Evolutionary conservation across 495 filamentous ascomycete species (phyloP).

Genomic region (Aspergillus steynii): DNA sequence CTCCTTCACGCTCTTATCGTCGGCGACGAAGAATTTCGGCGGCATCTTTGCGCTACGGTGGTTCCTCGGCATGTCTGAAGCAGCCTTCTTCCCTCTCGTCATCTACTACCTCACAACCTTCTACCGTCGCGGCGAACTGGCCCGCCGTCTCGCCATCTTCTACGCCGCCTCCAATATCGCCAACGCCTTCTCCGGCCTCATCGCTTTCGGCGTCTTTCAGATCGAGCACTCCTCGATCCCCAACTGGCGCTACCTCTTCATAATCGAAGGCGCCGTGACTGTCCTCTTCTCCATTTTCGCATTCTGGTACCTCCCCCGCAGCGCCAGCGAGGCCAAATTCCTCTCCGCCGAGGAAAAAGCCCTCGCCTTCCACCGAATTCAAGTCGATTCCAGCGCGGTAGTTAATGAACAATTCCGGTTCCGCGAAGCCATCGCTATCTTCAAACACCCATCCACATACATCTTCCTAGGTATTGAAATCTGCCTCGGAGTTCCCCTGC

Average conservation of each 20-base stretch:
- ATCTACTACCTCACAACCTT: slow-evolving; percentile 64
- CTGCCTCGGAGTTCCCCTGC: slow-evolving; percentile 74
- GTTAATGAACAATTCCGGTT: slow-evolving; percentile 73
- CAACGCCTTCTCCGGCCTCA: slow-evolving; percentile 69
- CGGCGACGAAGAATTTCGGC: slow-evolving; percentile 59
- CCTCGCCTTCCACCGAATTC: slow-evolving; percentile 71
- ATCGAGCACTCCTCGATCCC: slow-evolving; percentile 56
- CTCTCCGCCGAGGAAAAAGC: slow-evolving; percentile 63
- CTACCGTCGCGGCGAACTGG: slow-evolving; percentile 75
- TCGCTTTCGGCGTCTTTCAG: slow-evolving; percentile 76
- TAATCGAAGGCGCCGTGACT: slow-evolving; percentile 69
- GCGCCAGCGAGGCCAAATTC: slow-evolving; percentile 63
- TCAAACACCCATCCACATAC: slow-evolving; percentile 63
- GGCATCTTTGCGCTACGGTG: slow-evolving; percentile 60
- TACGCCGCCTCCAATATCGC: slow-evolving; percentile 77
- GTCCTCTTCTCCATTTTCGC: slow-evolving; percentile 65
- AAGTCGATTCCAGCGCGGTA: slow-evolving; percentile 67
- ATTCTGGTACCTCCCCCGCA: slow-evolving; percentile 69
- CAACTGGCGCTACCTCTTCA: slow-evolving; percentile 74
- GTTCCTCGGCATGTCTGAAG: slow-evolving; percentile 70
- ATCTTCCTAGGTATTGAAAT: slow-evolving; percentile 68
- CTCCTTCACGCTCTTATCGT: slow-evolving; percentile 55
- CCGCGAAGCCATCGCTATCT: slow-evolving; percentile 62
- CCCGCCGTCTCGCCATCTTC: slow-evolving; percentile 73
- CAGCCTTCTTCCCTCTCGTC: slow-evolving; percentile 72